Conservation (phyloP, 441 rosid genomes). For the Geranium incanum region DNA sequence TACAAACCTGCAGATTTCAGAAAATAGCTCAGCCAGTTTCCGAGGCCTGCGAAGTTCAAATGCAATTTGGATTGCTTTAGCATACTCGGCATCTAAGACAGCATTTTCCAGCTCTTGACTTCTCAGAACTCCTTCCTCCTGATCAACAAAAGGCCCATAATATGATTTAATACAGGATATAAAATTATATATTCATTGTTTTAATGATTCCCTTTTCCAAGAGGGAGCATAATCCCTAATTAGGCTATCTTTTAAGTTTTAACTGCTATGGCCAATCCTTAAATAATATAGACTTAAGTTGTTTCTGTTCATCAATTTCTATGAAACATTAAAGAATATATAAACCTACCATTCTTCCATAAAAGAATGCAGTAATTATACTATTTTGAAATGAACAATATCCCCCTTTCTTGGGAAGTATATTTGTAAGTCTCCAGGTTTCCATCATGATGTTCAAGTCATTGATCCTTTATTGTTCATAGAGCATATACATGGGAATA, state of each 20-base stretch:
- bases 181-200: too few species aligned
- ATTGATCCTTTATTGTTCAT: background rate
- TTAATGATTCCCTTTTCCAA: background rate
- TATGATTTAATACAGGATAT: background rate
- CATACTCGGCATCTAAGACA: conserved; percentile 63
- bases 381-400: background rate
- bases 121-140: conserved; percentile 75
- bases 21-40: conserved; percentile 63
- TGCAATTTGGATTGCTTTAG: conserved; percentile 73
- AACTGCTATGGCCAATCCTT: background rate
- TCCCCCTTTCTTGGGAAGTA: background rate
- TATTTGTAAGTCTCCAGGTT: background rate
- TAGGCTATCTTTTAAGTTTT: background rate
- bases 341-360: background rate
- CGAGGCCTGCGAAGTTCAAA: conserved; percentile 79
- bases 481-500: background rate
- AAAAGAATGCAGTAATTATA: background rate
- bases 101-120: conserved; percentile 91
- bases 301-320: background rate
- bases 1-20: conserved; percentile 58
- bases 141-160: conserved; percentile 23
- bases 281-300: background rate
- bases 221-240: background rate
- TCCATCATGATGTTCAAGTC: background rate
- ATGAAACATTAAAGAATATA: background rate